Conservation (phyloP, 2,329 filamentous ascomycete genomes). For the Hortaea sp. region DNA sequence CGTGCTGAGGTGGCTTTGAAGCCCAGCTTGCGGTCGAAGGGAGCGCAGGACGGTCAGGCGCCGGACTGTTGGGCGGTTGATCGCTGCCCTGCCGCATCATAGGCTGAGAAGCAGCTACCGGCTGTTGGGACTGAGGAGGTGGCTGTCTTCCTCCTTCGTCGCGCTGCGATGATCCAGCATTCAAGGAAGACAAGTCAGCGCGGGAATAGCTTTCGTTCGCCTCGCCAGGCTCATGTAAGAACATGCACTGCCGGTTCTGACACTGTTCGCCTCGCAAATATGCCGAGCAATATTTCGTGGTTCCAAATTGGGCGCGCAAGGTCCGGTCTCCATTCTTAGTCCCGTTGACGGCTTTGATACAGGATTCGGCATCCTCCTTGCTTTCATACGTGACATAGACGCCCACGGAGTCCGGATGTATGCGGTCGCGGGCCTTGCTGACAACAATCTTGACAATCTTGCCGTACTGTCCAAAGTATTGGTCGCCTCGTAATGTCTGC, state of each 20-base stretch:
- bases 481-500: constrained; percentile 75
- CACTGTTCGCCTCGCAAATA: constrained; percentile 92
- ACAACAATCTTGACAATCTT: constrained; percentile 99
- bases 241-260: constrained; percentile 95
- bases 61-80: constrained; percentile 20
- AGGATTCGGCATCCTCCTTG: constrained; percentile 80
- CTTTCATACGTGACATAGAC: constrained; percentile 97
- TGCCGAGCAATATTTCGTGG: constrained; percentile 96
- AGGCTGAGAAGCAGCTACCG: constrained; percentile 44
- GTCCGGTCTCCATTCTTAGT: constrained; percentile 82
- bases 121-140: constrained; percentile 40
- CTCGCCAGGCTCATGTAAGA: constrained; percentile 94
- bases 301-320: constrained; percentile 69
- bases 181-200: constrained; percentile 89
- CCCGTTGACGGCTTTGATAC: constrained; percentile 86
- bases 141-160: constrained; percentile 45
- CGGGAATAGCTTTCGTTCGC: constrained; percentile 94
- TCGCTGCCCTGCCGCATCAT: constrained; percentile 54
- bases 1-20: constrained; percentile 53
- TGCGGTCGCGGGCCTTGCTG: constrained; percentile 78
- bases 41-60: constrained; percentile 70
- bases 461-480: constrained; percentile 97
- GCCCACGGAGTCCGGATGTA: constrained; percentile 72
- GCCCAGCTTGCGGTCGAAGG: constrained; percentile 94
- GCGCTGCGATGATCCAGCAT: constrained; percentile 72